Base-by-base conservation (phyloP, 2,329 filamentous ascomycete genomes). In the Dothideomycetes sp. region DNA sequence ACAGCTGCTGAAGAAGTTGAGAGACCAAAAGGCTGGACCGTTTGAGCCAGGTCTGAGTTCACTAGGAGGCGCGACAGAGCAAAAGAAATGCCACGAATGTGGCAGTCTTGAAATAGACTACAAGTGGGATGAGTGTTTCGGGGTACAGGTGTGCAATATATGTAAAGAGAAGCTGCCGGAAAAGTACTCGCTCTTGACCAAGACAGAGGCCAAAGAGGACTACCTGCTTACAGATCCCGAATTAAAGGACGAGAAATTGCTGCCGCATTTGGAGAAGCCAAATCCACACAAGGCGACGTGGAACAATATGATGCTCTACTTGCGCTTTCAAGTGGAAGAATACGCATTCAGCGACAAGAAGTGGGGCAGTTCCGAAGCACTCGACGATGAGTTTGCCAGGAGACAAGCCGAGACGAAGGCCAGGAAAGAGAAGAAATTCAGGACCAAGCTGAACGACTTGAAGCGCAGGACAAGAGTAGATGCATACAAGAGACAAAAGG, bases 241-340 rank as follows among this genome's bases (percentile, higher is more conserved):
- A 59, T 72, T 98, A n/a, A 81, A 82, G 51, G 91, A 98, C 54
- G 74, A 78, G 42, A 82, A 88, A 12, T 68, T 98, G 2, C 70
- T 98, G 0, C 89, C 89, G 0, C 88, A 93, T 58, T 71, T 98
- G 7, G 82, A 84, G 39, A 80, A 81, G 24, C 89, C 91, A 1
- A 98, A 98, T 52, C 91, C 91, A 1, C 91, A 95, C 63, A 95
- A 95, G 59, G 79, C 83, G 0, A 87, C 88, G 43, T 98, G 87
- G 85, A 87, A 95, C 60, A 86, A 94, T 66, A 98, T 98, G 91
- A 94, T 94, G 81, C 73, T 98, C 2, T 98, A 91, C 57, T 69
- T 98, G 16, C 81, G 91, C 1, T 93, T 78, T 45, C 91, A 98
- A 56, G 84, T 98, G 2, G 91, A 98, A 56, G 86, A 87, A 41